A percentile compares a stretch with the other conserved stretches of the same genome.
Conservation (phyloP, 2,329 filamentous ascomycete species). For the Paramyrothecium roridum region DNA sequence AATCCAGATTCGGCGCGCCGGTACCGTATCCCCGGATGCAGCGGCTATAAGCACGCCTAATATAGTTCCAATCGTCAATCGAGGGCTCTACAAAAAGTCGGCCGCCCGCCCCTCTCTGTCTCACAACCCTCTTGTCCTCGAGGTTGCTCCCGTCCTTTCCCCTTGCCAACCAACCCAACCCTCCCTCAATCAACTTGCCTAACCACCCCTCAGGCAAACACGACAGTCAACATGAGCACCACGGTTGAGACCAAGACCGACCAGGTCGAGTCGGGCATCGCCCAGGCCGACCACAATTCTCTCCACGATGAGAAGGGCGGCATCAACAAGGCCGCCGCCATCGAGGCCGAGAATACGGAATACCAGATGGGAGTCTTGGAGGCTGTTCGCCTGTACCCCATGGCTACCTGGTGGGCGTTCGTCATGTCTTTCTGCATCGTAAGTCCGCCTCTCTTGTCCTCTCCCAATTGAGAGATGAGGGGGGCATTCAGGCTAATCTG, state of each 20-base stretch:
- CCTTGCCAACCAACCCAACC: too few species aligned
- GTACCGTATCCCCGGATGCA: too few species aligned
- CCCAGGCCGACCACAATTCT: conserved; percentile 14
- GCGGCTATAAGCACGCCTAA: too few species aligned
- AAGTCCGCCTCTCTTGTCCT: conserved; percentile 14
- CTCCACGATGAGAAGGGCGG: conserved; percentile 13
- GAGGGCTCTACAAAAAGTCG: too few species aligned
- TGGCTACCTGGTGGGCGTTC: conserved; percentile 44
- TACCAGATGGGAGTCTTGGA: conserved; percentile 35
- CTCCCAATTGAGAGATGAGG: not conserved
- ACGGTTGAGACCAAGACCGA: conserved; percentile 1
- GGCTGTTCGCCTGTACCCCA: conserved; percentile 35
- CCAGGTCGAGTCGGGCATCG: conserved; percentile 1
- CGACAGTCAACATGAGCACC: conserved; percentile 2
- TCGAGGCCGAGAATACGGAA: conserved; percentile 36
- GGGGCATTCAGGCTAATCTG: conserved; percentile 5
- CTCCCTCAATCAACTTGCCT: too few species aligned
- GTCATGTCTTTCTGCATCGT: conserved; percentile 49
- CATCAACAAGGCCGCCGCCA: conserved; percentile 16
- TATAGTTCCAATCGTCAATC: too few species aligned
- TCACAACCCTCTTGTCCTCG: too few species aligned
- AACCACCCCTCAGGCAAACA: too few species aligned
- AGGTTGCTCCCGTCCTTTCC: too few species aligned
- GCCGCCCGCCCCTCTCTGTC: too few species aligned
- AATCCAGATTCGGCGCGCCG: too few species aligned